A percentile compares a stretch with the other conserved stretches of the same genome.
Conservation (phyloP, 2,329 filamentous ascomycete genomes). For the Fusarium sp. region DNA sequence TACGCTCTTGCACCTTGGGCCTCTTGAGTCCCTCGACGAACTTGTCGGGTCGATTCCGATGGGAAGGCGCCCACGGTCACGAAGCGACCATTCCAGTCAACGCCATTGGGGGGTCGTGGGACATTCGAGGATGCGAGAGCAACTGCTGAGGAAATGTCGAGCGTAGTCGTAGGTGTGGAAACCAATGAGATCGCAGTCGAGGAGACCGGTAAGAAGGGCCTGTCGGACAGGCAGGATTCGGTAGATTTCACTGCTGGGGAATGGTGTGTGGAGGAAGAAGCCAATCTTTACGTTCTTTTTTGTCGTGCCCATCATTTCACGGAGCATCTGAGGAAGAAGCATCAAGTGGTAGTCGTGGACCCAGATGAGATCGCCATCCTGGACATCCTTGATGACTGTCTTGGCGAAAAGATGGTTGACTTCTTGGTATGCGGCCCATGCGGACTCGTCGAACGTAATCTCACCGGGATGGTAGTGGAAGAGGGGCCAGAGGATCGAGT, state of each 20-base stretch:
- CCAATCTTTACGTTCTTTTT: slow-evolving; percentile 97
- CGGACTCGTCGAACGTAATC: slow-evolving; percentile 96
- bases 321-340: slow-evolving; percentile 94
- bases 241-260: slow-evolving; percentile 97
- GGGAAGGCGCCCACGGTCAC: slow-evolving; percentile 93
- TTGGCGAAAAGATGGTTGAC: slow-evolving; percentile 94
- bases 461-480: slow-evolving; percentile 99
- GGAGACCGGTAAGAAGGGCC: slow-evolving; percentile 84
- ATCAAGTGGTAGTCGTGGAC: slow-evolving; percentile 99
- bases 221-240: slow-evolving; percentile 94
- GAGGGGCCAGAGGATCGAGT: slow-evolving; percentile 97
- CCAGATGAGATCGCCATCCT: slow-evolving; percentile 96
- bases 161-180: slow-evolving; percentile 99
- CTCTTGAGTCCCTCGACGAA: slow-evolving; percentile 91
- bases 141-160: slow-evolving; percentile 96
- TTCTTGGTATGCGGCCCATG: slow-evolving; percentile 93
- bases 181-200: slow-evolving; percentile 94
- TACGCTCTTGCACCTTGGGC: slow-evolving; percentile 87
- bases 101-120: slow-evolving; percentile 92
- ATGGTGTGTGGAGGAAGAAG: slow-evolving; percentile 98
- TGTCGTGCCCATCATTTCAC: slow-evolving; percentile 83
- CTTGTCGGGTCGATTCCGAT: slow-evolving; percentile 98
- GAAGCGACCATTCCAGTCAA: slow-evolving; percentile 89
- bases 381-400: slow-evolving; percentile 85
- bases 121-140: slow-evolving; percentile 87